A percentile compares a stretch with the other conserved stretches of the same genome.
Evolutionary conservation across 129 eudicot species (phyloP).

Genomic region (Sambucus nigra): DNA sequence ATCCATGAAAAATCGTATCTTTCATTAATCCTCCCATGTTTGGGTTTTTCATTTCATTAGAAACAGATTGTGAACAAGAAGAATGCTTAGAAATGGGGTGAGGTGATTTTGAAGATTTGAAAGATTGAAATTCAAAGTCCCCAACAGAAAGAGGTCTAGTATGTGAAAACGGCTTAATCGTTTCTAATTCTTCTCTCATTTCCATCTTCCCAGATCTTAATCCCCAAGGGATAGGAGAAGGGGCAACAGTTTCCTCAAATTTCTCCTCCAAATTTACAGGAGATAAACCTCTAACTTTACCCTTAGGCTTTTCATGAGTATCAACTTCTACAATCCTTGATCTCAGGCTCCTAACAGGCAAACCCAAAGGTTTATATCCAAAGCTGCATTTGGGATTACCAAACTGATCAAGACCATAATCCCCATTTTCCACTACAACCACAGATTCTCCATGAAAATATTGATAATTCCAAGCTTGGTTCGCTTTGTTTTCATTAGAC

Average conservation of each 20-base stretch:
- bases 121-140: conserved; percentile 17
- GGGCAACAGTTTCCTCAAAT: conserved; percentile 33
- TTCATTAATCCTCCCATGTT: conserved; percentile 24
- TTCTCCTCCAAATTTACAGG: conserved; percentile 59
- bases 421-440: conserved; percentile 36
- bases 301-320: conserved; percentile 12
- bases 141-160: conserved; percentile 33
- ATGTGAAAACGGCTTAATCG: conserved; percentile 9
- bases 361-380: conserved; percentile 37
- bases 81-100: conserved; percentile 14
- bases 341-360: conserved; percentile 59
- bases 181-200: conserved; percentile 20
- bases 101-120: conserved; percentile 19
- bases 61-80: conserved; percentile 6
- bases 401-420: conserved; percentile 24
- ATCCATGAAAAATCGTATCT: conserved; percentile 9
- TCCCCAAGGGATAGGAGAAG: conserved; percentile 29
- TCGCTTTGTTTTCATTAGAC: conserved; percentile 21
- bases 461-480: conserved; percentile 11
- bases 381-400: conserved; percentile 7
- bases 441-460: conserved; percentile 26
- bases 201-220: conserved; percentile 45
- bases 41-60: conserved; percentile 6
- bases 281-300: conserved; percentile 37
- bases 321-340: conserved; percentile 33